Evolutionary conservation across 768 basidiomycete species (phyloP).

Genomic region (Mycena vitilis): DNA sequence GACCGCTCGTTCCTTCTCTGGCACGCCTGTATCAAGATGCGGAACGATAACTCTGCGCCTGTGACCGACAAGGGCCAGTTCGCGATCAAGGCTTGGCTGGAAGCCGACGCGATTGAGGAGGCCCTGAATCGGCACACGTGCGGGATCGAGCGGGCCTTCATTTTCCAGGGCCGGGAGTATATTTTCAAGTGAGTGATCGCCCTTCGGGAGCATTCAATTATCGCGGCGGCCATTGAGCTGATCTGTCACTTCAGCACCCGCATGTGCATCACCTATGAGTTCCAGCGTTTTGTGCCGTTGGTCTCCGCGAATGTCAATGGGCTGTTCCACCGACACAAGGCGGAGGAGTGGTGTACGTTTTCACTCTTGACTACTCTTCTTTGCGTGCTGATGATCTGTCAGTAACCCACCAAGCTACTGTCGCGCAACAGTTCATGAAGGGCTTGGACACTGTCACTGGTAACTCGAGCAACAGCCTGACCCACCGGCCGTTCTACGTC

Average conservation of each 20-base stretch:
- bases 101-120: slow-evolving; percentile 73
- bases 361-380: slow-evolving; percentile 13
- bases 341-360: slow-evolving; percentile 76
- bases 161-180: slow-evolving; percentile 79
- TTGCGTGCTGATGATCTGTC: slow-evolving; percentile 27
- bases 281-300: slow-evolving; percentile 71
- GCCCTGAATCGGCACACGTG: slow-evolving; percentile 75
- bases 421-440: slow-evolving; percentile 69
- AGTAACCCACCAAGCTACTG: slow-evolving; percentile 72
- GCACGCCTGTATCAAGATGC: slow-evolving; percentile 77
- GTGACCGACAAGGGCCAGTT: slow-evolving; percentile 70
- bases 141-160: slow-evolving; percentile 71
- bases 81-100: slow-evolving; percentile 75
- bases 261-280: slow-evolving; percentile 78
- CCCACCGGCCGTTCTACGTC: slow-evolving; percentile 72
- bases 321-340: slow-evolving; percentile 65
- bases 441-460: slow-evolving; percentile 74
- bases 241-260: slow-evolving; percentile 59
- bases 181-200: slow-evolving; percentile 74
- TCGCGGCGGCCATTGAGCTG: slow-evolving; percentile 13
- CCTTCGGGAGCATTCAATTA: slow-evolving; percentile 12
- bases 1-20: slow-evolving; percentile 78
- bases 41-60: slow-evolving; percentile 51
- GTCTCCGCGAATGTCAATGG: slow-evolving; percentile 62
- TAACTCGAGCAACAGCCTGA: slow-evolving; percentile 58